Evolutionary conservation across 2,329 filamentous ascomycete species (phyloP), one percentile per base, ranked within the genome.

Genomic region (Drechmeria coniospora): DNA sequence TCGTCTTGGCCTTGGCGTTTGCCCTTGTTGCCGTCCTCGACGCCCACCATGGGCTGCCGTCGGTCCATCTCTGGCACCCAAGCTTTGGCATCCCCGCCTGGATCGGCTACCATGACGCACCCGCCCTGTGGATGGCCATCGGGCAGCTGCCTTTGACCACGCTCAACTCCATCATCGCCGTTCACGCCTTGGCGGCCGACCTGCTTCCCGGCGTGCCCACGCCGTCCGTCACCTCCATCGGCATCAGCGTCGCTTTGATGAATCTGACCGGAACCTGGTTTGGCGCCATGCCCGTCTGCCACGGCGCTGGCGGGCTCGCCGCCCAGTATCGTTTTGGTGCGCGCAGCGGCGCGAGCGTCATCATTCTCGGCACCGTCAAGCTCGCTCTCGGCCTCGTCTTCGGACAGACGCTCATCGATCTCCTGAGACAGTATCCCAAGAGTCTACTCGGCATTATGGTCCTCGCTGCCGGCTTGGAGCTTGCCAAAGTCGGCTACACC

Each of bases 211-310:
- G 68, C 1, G 53, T 78, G 3, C 65, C 68, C 0, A 39, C 74
- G 0, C 82, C 83, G 0, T 72, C 71, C 0, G 76, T 83, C 5
- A 87, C 82, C 0, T 63, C 74, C 1, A 62, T 95, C 17, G 87
- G 86, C 2, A 49, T 86, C 33, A 92, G 82, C 30, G 81, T 95
- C 4, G 75, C 77, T 1, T 43, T 62, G 2, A 92, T 93, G 71
- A 95, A 95, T 47, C 57, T 94, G 4, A 50, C 79, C 1, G 79
- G 79, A 11, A 86, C 81, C 43, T 92, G 82, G 80, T 92, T 93
- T 43, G 86, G 86, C 26, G 79, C 79, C 5, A 95, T 94, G 90
- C 90, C 87, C 3, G 74, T 90, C 4, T 95, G 90, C 46, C 90
- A 95, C 47, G 87, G 87, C 5, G 83, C 83, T 1, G 87, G 87